Conservation (phyloP, 1,284 basidiomycete genomes). For the Ustilago shanxiensis region DNA sequence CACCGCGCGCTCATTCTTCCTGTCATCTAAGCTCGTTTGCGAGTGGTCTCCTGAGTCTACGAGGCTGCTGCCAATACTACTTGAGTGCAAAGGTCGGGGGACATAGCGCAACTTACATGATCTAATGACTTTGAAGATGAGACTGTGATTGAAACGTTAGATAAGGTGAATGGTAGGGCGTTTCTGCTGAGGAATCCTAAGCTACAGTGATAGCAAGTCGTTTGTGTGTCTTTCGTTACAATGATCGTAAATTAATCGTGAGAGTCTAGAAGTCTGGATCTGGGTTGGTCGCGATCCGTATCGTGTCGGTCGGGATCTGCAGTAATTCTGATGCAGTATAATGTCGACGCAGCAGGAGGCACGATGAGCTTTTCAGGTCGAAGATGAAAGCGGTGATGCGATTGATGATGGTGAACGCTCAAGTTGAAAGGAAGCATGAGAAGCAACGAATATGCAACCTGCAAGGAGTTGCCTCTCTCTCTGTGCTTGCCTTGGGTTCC, state of each 20-base stretch:
- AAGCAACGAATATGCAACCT: constrained; percentile 14
- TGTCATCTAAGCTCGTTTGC: neutral
- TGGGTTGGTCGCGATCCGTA: neutral
- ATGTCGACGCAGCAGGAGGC: neutral
- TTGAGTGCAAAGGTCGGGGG: neutral
- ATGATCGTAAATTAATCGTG: neutral
- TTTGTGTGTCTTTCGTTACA: neutral
- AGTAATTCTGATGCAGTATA: neutral
- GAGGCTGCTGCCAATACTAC: neutral
- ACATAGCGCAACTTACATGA: constrained; percentile 1
- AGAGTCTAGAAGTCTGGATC: neutral
- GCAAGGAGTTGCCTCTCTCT: constrained; percentile 9
- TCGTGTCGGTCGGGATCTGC: neutral
- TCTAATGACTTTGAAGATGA: neutral
- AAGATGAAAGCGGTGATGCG: neutral
- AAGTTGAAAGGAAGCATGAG: neutral
- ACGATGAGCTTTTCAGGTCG: neutral
- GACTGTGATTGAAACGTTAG: neutral
- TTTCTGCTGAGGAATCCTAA: neutral
- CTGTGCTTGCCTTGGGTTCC: neutral
- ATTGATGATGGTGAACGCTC: constrained; percentile 10
- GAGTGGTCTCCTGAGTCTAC: neutral
- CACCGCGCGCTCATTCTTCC: neutral
- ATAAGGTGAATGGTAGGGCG: neutral
- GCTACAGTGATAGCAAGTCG: neutral